Evolutionary conservation across 1,139 yeast species (phyloP), one percentile per base, ranked within the genome.

Genomic region (Suhomyces terraborum): DNA sequence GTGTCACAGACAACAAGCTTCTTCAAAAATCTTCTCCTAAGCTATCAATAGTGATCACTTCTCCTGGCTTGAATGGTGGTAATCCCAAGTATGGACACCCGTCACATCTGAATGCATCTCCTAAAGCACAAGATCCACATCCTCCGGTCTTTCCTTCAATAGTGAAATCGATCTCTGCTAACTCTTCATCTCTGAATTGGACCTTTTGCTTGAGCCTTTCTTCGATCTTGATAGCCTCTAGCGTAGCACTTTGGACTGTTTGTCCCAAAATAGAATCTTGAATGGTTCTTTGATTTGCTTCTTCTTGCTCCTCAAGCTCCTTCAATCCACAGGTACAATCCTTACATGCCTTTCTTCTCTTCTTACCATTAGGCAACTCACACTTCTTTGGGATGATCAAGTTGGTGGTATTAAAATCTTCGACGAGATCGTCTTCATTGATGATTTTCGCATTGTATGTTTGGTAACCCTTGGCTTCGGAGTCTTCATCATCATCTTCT

Each of bases 61-160:
- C 95, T 36, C 98, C 98, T 0, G 98, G 98, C 67, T 88, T 89
- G 76, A 93, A 93, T 4, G 98, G 97, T 8, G 99, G 98, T 43
- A 94, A 74, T 0, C 99, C 98, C 53, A 93, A 71, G 64, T 82
- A 94, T 32, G 98, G 99, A 66, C 99, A 93, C 3, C 98, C 97
- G 55, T 91, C 96, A 64, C 99, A 93, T 58, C 99, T 75, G 69
- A 93, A 93, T 0, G 98, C 98, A 64, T 93, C 98, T 29, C 99
- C 98, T 42, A 93, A 75, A 0, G 98, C 84, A 69, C 99, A 93
- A 8, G 95, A 87, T 16, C 96, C 96, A 68, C 99, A 93, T 1
- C 97, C 96, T 24, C 98, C 97, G 22, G 84, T 80, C 63, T 91
- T 93, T 27, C 98, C 98, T 50, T 89, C 88, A 12, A 91, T 82